Conservation (phyloP, 331 rosid species). For the Cydonia oblonga region DNA sequence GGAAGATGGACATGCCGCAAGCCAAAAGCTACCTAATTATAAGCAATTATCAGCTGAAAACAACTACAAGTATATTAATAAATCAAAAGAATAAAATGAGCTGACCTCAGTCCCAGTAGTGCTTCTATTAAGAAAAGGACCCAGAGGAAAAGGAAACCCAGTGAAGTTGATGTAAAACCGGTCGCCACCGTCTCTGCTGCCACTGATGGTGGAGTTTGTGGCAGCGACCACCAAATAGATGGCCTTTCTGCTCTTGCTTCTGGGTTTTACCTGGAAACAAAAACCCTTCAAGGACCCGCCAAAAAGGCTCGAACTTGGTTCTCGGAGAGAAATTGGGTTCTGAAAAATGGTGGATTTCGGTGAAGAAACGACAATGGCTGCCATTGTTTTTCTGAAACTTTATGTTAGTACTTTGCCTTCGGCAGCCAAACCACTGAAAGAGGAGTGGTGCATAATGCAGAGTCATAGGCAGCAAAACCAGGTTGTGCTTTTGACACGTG, state of each 20-base stretch:
- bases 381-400: slow-evolving; percentile 31
- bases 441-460: background rate
- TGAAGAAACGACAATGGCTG: slow-evolving; percentile 42
- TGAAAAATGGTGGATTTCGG: slow-evolving; percentile 46
- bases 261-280: slow-evolving; percentile 30
- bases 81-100: background rate
- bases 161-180: slow-evolving; percentile 94
- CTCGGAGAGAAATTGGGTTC: slow-evolving; percentile 28
- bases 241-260: slow-evolving; percentile 31
- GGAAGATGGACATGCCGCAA: background rate
- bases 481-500: slow-evolving; percentile 75
- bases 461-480: slow-evolving; percentile 12
- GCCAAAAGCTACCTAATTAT: background rate
- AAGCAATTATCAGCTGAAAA: background rate
- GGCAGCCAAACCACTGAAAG: background rate
- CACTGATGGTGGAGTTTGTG: slow-evolving; percentile 17
- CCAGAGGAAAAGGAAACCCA: slow-evolving; percentile 94
- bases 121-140: slow-evolving; percentile 79
- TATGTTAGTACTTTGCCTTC: background rate
- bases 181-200: slow-evolving; percentile 23
- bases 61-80: background rate
- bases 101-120: slow-evolving; percentile 73
- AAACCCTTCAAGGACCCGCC: slow-evolving; percentile 47
- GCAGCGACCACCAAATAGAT: slow-evolving; percentile 47
- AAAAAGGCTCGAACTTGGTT: slow-evolving; percentile 28